Evolutionary conservation across 2,329 filamentous ascomycete species (phyloP).

Genomic region (Aureobasidium sp.): DNA sequence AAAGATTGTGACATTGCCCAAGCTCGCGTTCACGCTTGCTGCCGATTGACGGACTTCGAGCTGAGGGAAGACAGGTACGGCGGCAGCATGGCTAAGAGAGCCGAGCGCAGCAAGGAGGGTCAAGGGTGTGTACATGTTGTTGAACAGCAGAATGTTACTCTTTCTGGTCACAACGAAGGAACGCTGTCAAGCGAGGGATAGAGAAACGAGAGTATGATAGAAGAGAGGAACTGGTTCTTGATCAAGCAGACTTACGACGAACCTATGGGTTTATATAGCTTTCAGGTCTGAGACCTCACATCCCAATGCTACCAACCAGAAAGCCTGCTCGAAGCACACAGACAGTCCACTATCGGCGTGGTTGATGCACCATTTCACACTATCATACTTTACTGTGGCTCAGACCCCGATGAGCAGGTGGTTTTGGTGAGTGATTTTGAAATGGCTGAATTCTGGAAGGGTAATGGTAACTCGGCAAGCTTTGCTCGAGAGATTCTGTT

Average conservation of each 20-base stretch:
- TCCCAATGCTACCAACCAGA: neutral
- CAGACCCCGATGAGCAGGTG: neutral
- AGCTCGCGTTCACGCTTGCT: slow-evolving; percentile 31
- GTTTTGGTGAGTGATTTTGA: neutral
- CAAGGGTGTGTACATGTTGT: neutral
- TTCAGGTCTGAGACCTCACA: neutral
- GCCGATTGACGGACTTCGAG: neutral
- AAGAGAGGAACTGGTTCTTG: neutral
- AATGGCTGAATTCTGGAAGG: neutral
- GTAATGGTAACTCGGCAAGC: slow-evolving; percentile 3
- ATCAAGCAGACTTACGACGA: neutral
- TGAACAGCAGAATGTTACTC: neutral
- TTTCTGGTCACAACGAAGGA: neutral
- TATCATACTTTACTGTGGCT: neutral
- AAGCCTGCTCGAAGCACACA: neutral
- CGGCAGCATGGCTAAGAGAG: neutral
- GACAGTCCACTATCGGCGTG: neutral
- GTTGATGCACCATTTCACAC: neutral
- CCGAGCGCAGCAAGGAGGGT: neutral
- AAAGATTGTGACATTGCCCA: slow-evolving; percentile 51
- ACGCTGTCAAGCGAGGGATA: neutral
- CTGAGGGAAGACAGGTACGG: neutral
- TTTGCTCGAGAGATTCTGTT: neutral
- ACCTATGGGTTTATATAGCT: neutral
- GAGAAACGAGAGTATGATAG: neutral